A percentile compares a stretch with the other conserved stretches of the same genome.
Evolutionary conservation across 1,284 basidiomycete species (phyloP).

Genomic region (Exsudoporus floridanus): DNA sequence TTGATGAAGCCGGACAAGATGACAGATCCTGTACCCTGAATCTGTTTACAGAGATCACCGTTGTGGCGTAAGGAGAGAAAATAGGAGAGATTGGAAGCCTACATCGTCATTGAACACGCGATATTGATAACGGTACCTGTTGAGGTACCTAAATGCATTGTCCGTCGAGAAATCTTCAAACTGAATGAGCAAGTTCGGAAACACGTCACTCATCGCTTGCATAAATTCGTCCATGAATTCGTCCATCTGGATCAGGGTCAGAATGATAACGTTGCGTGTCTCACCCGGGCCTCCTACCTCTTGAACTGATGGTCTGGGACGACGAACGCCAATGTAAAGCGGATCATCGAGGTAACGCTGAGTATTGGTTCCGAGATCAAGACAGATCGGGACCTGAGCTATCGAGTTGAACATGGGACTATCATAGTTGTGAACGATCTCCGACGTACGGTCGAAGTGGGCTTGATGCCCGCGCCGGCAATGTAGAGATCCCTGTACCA

Average conservation of each 20-base stretch:
- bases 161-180: slow-evolving; percentile 83
- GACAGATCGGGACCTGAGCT: slow-evolving; percentile 62
- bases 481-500: slow-evolving; percentile 61
- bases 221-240: slow-evolving; percentile 85
- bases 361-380: slow-evolving; percentile 80
- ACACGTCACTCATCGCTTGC: slow-evolving; percentile 63
- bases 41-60: slow-evolving; percentile 36
- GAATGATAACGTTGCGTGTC: background rate
- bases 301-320: slow-evolving; percentile 52
- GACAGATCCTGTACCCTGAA: slow-evolving; percentile 72
- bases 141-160: slow-evolving; percentile 73
- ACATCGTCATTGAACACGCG: slow-evolving; percentile 83
- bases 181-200: slow-evolving; percentile 76
- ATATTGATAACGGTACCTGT: slow-evolving; percentile 59
- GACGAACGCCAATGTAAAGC: slow-evolving; percentile 75
- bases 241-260: slow-evolving; percentile 50
- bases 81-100: slow-evolving; percentile 24
- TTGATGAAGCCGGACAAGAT: slow-evolving; percentile 80
- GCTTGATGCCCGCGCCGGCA: slow-evolving; percentile 64
- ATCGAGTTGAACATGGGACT: background rate
- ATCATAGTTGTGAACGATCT: background rate
- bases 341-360: slow-evolving; percentile 73
- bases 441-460: slow-evolving; percentile 46
- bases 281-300: slow-evolving; percentile 36
- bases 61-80: background rate